phyloP scores from a whole-genome alignment of 2,329 filamentous ascomycete species.

The Aureobasidium leucospermi region DNA sequence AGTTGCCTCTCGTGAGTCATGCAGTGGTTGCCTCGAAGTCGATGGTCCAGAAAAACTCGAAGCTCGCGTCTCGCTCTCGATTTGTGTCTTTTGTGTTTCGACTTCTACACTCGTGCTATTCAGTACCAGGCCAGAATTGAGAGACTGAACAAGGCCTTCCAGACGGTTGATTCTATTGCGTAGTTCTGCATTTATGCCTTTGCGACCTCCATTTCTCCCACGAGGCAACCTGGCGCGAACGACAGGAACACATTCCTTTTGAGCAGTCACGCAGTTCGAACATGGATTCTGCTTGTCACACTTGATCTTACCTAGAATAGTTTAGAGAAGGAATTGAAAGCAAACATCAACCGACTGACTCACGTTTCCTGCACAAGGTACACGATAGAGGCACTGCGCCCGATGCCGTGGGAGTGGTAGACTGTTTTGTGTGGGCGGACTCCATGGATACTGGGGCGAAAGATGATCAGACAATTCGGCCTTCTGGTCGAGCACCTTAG shows the following conservation, averaged over 20 bases:
- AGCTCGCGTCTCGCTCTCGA: not conserved
- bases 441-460: not conserved
- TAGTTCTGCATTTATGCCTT: slow-evolving; percentile 6
- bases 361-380: slow-evolving; percentile 9
- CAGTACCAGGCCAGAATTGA: not conserved
- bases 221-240: slow-evolving; percentile 11
- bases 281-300: slow-evolving; percentile 14
- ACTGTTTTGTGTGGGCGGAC: no score
- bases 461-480: not conserved
- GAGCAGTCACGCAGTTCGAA: not conserved
- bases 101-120: not conserved
- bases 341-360: not conserved
- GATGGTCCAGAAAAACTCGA: not conserved
- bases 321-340: not conserved
- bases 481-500: not conserved
- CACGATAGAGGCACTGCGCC: slow-evolving; percentile 9
- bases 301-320: slow-evolving; percentile 8
- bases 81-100: not conserved
- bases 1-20: not conserved
- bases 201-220: slow-evolving; percentile 9
- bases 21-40: not conserved
- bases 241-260: slow-evolving; percentile 9
- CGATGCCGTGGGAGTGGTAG: not conserved
- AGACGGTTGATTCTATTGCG: slow-evolving; percentile 10
- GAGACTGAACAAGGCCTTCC: slow-evolving; percentile 10